Conservation (phyloP, 352 stramenopile species). For the Globisporangium uncinulatum region DNA sequence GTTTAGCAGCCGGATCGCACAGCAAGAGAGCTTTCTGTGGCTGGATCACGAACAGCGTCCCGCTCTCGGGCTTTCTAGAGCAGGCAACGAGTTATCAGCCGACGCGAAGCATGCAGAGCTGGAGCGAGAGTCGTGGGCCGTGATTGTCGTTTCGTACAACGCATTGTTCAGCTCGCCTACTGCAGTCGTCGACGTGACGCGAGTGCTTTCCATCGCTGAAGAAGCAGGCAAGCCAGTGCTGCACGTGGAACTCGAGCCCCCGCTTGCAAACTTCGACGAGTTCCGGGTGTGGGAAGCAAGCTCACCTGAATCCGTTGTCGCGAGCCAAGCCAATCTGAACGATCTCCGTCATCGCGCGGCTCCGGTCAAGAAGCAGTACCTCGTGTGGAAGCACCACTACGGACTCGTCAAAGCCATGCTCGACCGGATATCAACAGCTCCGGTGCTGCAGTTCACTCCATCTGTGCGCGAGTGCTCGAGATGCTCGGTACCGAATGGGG, state of each 20-base stretch:
- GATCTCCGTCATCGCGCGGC: not conserved
- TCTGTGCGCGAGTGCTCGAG: not conserved
- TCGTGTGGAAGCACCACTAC: slow-evolving; percentile 18
- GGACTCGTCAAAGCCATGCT: slow-evolving; percentile 7
- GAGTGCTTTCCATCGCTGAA: slow-evolving; percentile 7
- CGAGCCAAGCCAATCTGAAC: not conserved
- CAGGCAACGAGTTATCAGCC: not conserved
- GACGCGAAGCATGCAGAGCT: not conserved
- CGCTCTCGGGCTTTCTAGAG: not conserved
- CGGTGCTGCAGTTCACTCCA: not conserved
- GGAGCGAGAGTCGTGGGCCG: slow-evolving; percentile 18
- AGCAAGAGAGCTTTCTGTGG: slow-evolving; percentile 28
- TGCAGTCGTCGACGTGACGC: slow-evolving; percentile 18
- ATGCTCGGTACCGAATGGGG: not conserved
- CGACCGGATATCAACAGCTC: not conserved
- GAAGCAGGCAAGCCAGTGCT: slow-evolving; percentile 18
- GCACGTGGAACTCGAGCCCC: slow-evolving; percentile 24
- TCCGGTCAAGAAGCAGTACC: slow-evolving; percentile 19
- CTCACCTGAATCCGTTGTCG: not conserved
- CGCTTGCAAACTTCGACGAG: slow-evolving; percentile 16
- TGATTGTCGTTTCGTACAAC: slow-evolving; percentile 28
- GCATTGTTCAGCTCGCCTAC: slow-evolving; percentile 21
- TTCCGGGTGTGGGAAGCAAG: slow-evolving; percentile 10
- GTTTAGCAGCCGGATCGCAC: slow-evolving; percentile 20
- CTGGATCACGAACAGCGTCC: slow-evolving; percentile 11